These are phyloP conservation scores for Ceratocystis cacaofunesta DNA, from an alignment of 2,329 filamentous ascomycete species.

Conservation along the genomic window DNA sequence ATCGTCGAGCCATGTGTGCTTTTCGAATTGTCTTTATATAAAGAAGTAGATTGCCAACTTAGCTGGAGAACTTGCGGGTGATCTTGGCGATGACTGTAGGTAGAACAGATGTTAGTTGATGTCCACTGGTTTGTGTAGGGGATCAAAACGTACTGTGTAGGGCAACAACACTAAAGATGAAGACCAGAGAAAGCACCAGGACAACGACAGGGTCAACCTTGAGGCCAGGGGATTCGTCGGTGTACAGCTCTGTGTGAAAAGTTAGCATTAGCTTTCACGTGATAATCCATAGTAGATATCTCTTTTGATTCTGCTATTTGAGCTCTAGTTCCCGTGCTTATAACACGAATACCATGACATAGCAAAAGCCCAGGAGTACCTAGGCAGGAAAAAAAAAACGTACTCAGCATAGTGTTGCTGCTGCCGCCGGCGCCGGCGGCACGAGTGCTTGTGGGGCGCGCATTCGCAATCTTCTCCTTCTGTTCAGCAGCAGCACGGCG, in stretches of 20 bases:
- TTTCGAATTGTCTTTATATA: background rate
- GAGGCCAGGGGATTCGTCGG: slow-evolving; percentile 89
- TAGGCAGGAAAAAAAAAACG: slow-evolving; percentile 25
- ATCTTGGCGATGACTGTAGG: slow-evolving; percentile 79
- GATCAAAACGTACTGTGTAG: slow-evolving; percentile 63
- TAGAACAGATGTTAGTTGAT: slow-evolving; percentile 17
- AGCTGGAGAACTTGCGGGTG: slow-evolving; percentile 69
- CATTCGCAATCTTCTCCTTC: slow-evolving; percentile 94
- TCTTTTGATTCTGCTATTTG: background rate
- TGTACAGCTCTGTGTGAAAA: slow-evolving; percentile 60
- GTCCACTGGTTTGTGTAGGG: background rate
- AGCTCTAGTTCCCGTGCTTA: background rate
- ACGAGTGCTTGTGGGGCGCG: slow-evolving; percentile 77
- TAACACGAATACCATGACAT: background rate
- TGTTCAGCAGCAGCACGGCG: slow-evolving; percentile 91
- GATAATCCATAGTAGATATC: background rate
- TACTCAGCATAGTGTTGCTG: slow-evolving; percentile 97
- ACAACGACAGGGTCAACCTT: slow-evolving; percentile 98
- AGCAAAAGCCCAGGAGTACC: background rate
- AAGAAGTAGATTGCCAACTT: slow-evolving; percentile 22
- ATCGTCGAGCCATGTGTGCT: background rate
- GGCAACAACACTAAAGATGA: slow-evolving; percentile 97
- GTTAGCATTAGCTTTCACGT: background rate
- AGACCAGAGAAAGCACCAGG: slow-evolving; percentile 86
- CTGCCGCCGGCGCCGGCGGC: slow-evolving; percentile 89